These are phyloP conservation scores for Cyberlindnera misumaiensis DNA, from an alignment of 805 yeast species.

Conservation along the genomic window DNA sequence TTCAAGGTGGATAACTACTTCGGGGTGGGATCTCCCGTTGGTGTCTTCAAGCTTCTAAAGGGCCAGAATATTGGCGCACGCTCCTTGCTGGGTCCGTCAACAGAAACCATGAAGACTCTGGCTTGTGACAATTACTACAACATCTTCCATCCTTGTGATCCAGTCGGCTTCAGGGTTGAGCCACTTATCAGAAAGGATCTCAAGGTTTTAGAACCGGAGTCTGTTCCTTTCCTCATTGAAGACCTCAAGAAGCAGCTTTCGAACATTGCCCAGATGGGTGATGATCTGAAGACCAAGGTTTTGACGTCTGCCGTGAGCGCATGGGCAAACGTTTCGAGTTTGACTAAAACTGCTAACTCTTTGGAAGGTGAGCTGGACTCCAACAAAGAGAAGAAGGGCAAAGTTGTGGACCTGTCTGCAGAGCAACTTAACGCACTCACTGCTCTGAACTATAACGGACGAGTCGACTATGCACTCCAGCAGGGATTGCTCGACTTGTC, in stretches of 20 bases:
- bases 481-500: constrained; percentile 78
- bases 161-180: constrained; percentile 84
- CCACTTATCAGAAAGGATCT: constrained; percentile 59
- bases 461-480: constrained; percentile 77
- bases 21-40: constrained; percentile 86
- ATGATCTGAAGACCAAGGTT: constrained; percentile 10
- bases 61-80: constrained; percentile 51
- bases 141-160: constrained; percentile 86
- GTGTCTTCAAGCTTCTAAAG: constrained; percentile 72
- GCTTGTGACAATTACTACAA: constrained; percentile 66
- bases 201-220: constrained; percentile 44
- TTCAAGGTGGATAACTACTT: constrained; percentile 73
- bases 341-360: background rate
- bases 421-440: constrained; percentile 32
- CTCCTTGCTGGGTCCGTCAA: constrained; percentile 6
- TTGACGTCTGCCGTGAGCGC: constrained; percentile 8
- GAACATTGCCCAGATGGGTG: constrained; percentile 33
- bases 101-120: constrained; percentile 30
- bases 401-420: constrained; percentile 20
- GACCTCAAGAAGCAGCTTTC: constrained; percentile 32
- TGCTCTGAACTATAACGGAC: constrained; percentile 58
- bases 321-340: constrained; percentile 8
- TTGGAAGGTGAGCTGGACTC: background rate
- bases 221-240: constrained; percentile 45
- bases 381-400: constrained; percentile 8